Evolutionary conservation across 2,329 filamentous ascomycete genomes (phyloP).

Genomic region (Trichophyton schoenleinii): DNA sequence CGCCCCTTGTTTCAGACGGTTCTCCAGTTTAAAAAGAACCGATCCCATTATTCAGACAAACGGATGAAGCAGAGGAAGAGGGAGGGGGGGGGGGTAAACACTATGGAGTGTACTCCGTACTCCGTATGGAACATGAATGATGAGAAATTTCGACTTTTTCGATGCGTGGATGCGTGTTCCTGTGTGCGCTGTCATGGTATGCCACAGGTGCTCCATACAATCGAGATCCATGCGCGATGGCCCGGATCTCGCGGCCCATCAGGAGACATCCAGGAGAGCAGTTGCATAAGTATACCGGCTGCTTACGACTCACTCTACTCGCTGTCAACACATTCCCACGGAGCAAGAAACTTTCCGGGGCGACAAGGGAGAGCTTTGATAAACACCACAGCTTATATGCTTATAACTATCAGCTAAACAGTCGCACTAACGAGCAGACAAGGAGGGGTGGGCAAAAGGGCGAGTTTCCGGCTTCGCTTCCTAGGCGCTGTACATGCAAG

Average conservation of each 20-base stretch:
- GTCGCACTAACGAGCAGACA: too few species aligned
- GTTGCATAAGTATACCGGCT: too few species aligned
- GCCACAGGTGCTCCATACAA: neutral
- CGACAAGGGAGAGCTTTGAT: constrained; percentile 1
- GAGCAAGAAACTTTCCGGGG: neutral
- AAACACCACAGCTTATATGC: neutral
- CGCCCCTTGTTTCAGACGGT: neutral
- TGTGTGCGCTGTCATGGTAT: neutral
- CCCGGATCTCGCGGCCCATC: neutral
- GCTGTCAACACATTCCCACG: neutral
- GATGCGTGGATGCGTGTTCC: neutral
- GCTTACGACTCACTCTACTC: too few species aligned
- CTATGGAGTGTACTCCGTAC: too few species aligned
- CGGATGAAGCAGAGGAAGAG: neutral
- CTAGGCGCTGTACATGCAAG: neutral
- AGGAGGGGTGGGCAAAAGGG: neutral
- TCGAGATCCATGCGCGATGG: constrained; percentile 3
- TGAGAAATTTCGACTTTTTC: neutral
- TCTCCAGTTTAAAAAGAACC: neutral
- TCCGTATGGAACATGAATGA: neutral
- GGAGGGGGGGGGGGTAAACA: too few species aligned
- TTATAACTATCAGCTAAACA: neutral
- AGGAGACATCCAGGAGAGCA: too few species aligned
- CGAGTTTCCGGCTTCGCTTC: neutral
- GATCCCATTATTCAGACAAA: neutral